Percentiles rank a stretch among this genome's conserved stretches.
These are phyloP conservation scores for Xylaria sp. DNA, from an alignment of 495 filamentous ascomycete genomes.

Conservation along the genomic window DNA sequence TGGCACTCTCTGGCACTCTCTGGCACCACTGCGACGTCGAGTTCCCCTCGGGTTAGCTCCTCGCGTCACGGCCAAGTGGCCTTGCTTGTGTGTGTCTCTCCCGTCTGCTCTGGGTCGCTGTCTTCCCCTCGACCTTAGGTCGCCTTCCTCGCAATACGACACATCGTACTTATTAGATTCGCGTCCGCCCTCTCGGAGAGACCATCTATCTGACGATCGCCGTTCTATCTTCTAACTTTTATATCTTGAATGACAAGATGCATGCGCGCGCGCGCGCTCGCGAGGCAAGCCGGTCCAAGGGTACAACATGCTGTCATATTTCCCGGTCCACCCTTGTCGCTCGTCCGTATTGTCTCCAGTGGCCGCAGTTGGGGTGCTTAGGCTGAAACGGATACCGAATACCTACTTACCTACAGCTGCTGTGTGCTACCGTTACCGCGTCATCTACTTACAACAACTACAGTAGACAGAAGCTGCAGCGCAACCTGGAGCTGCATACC, in stretches of 20 bases:
- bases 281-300: not conserved
- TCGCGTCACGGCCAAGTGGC: constrained; percentile 9
- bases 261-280: no score
- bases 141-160: not conserved
- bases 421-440: not conserved
- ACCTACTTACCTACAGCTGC: no score
- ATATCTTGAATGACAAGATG: not conserved
- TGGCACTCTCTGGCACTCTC: not conserved
- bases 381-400: constrained; percentile 24
- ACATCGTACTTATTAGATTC: not conserved
- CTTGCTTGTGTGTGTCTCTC: not conserved
- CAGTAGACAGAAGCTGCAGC: constrained; percentile 4
- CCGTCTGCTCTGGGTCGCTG: not conserved
- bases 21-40: no score
- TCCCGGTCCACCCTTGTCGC: constrained; percentile 1
- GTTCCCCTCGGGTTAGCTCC: not conserved
- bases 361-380: constrained; percentile 20
- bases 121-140: not conserved
- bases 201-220: not conserved
- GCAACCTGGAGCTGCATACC: constrained; percentile 10
- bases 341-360: constrained; percentile 1
- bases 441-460: constrained; percentile 16
- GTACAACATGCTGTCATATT: not conserved
- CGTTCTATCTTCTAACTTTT: not conserved
- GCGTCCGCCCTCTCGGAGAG: not conserved